Evolutionary conservation across 495 filamentous ascomycete species (phyloP).

Genomic region (Aspergillus nidulans): DNA sequence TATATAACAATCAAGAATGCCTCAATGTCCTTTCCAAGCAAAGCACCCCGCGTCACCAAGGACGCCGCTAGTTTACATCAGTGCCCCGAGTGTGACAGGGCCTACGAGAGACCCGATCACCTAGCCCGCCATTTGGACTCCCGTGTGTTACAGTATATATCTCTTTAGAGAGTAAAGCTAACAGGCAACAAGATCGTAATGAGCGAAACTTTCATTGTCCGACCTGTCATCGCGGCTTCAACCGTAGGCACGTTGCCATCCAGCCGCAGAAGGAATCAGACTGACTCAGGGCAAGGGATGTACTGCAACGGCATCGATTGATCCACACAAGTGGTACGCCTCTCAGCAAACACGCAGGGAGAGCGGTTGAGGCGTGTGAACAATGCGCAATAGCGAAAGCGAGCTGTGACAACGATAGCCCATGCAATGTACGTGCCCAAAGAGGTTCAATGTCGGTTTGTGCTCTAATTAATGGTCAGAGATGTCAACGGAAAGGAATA

Average conservation of each 20-base stretch:
- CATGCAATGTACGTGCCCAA: conserved; percentile 17
- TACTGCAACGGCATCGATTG: conserved; percentile 23
- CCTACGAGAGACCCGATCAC: conserved; percentile 21
- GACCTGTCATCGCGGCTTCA: conserved; percentile 20
- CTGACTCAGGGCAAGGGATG: conserved; percentile 13
- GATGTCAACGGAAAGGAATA: conserved; percentile 16
- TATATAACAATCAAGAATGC: background rate
- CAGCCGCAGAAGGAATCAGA: too few relatives aligned
- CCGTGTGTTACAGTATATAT: conserved; percentile 10
- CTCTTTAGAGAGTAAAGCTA: background rate
- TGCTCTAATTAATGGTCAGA: background rate
- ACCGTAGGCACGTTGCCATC: conserved; percentile 13
- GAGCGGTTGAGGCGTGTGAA: conserved; percentile 22
- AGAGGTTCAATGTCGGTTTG: background rate
- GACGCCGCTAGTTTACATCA: conserved; percentile 11
- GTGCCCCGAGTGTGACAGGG: conserved; percentile 24
- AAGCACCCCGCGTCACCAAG: conserved; percentile 15
- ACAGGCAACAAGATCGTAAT: conserved; percentile 16
- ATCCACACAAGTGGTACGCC: conserved; percentile 20
- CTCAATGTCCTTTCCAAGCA: conserved; percentile 7
- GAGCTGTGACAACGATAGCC: conserved; percentile 25
- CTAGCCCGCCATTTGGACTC: conserved; percentile 29
- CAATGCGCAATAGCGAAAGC: conserved; percentile 22
- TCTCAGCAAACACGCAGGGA: conserved; percentile 9
- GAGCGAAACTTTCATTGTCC: conserved; percentile 21